phyloP scores from a whole-genome alignment of 2,329 filamentous ascomycete species.

The Emmonsiellopsis sp. region DNA sequence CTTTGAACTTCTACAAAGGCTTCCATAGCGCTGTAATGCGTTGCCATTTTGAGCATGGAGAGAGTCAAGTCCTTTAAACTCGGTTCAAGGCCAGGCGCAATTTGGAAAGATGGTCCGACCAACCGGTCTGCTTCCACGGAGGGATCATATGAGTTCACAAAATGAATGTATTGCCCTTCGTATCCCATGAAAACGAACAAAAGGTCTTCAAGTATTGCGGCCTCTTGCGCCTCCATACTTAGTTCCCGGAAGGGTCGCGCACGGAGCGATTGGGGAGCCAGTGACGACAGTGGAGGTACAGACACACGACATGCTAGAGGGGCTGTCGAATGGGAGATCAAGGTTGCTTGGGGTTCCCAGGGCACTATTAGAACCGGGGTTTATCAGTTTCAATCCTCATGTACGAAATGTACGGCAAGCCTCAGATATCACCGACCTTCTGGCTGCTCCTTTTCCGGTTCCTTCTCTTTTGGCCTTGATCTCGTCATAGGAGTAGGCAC shows the following conservation, averaged over 20 bases:
- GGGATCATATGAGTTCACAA: conserved; percentile 71
- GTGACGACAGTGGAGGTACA: conserved; percentile 51
- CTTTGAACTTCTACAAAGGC: conserved; percentile 92
- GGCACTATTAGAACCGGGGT: conserved; percentile 22
- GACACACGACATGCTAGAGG: conserved; percentile 64
- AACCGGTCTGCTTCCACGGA: conserved; percentile 77
- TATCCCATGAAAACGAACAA: conserved; percentile 96
- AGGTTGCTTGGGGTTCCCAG: conserved; percentile 73
- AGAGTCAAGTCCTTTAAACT: conserved; percentile 78
- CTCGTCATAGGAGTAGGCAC: conserved; percentile 17
- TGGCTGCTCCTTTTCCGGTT: conserved; percentile 21
- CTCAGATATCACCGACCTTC: conserved; percentile 19
- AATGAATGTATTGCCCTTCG: conserved; percentile 95
- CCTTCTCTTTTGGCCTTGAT: conserved; percentile 12
- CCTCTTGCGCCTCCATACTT: conserved; percentile 72
- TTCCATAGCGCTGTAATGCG: conserved; percentile 83
- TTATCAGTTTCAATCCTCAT: conserved; percentile 6
- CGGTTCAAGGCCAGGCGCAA: conserved; percentile 76
- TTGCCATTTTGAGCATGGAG: conserved; percentile 89
- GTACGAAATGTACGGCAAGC: conserved; percentile 5
- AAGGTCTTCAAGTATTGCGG: conserved; percentile 77
- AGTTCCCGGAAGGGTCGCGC: conserved; percentile 60
- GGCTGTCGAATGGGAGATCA: conserved; percentile 59
- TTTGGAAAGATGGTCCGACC: conserved; percentile 68
- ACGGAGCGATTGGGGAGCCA: conserved; percentile 59